A percentile compares a stretch with the other conserved stretches of the same genome.
Conservation (phyloP, 2,329 filamentous ascomycete species). For the Neonectria punicea region DNA sequence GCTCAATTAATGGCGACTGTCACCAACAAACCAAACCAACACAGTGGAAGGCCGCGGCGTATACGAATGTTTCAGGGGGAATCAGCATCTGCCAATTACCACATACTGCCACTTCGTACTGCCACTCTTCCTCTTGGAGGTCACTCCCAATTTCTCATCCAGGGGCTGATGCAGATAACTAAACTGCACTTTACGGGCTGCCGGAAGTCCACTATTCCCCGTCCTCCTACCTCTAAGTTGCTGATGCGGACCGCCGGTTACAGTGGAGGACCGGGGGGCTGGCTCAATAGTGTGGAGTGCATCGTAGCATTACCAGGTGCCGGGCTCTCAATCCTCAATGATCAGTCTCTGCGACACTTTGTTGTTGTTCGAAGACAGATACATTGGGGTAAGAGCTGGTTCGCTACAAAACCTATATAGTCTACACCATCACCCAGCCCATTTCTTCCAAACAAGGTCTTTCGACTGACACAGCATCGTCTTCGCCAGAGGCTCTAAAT, state of each 20-base stretch:
- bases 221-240: neutral
- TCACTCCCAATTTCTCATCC: slow-evolving; percentile 16
- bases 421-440: neutral
- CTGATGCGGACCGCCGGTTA: neutral
- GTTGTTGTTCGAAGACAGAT: neutral
- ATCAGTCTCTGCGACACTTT: neutral
- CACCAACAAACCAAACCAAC: neutral
- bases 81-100: neutral
- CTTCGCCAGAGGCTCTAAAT: neutral
- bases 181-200: slow-evolving; percentile 14
- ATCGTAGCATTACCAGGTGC: neutral
- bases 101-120: neutral
- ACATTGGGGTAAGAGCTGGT: neutral
- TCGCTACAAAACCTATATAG: too few relatives aligned
- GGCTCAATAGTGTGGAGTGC: neutral
- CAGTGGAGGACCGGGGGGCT: slow-evolving; percentile 4
- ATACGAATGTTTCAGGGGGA: neutral
- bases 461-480: neutral
- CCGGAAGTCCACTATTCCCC: slow-evolving; percentile 12
- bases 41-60: neutral
- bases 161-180: slow-evolving; percentile 23
- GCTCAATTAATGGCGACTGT: neutral
- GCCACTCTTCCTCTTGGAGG: neutral
- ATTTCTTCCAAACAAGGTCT: neutral
- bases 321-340: neutral